phyloP scores from a whole-genome alignment of 257 asterid genomes.

The Avicennia marina region DNA sequence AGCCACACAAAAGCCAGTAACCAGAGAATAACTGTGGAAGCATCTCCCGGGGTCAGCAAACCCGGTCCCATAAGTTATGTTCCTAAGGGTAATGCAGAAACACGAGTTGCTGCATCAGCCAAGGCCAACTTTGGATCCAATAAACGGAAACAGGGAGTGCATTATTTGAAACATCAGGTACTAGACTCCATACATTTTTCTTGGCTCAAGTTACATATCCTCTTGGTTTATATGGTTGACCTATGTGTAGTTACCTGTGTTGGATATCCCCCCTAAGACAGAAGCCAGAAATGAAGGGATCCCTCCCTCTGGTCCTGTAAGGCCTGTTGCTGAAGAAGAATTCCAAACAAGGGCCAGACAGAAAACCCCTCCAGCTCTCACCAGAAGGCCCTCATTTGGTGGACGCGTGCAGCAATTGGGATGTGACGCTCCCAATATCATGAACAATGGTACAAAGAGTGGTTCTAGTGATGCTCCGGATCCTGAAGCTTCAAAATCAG shows the following conservation, averaged over 20 bases:
- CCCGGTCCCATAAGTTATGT: constrained; percentile 28
- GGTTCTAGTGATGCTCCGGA: constrained; percentile 30
- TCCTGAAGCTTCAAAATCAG: constrained; percentile 32
- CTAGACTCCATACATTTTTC: neutral
- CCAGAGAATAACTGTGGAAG: constrained; percentile 44
- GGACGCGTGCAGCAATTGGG: constrained; percentile 41
- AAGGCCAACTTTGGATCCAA: constrained; percentile 40
- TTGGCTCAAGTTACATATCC: neutral
- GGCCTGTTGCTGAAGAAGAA: constrained; percentile 52
- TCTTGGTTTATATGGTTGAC: constrained; percentile 16
- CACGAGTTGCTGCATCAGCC: constrained; percentile 33
- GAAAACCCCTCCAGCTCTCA: constrained; percentile 57
- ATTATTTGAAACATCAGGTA: constrained; percentile 81
- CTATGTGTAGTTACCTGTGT: constrained; percentile 45
- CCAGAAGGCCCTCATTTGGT: constrained; percentile 49
- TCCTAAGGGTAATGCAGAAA: constrained; percentile 48
- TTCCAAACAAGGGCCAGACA: constrained; percentile 41
- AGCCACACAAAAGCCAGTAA: constrained; percentile 36
- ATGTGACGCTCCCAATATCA: constrained; percentile 32
- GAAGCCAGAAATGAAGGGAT: constrained; percentile 59
- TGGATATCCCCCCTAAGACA: constrained; percentile 65
- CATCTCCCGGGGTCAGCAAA: constrained; percentile 53
- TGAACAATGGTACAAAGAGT: constrained; percentile 24
- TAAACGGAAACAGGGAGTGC: constrained; percentile 41
- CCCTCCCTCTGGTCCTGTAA: constrained; percentile 51